These are phyloP conservation scores for Mitragyna speciosa DNA, from an alignment of 257 asterid genomes.

Conservation along the genomic window DNA sequence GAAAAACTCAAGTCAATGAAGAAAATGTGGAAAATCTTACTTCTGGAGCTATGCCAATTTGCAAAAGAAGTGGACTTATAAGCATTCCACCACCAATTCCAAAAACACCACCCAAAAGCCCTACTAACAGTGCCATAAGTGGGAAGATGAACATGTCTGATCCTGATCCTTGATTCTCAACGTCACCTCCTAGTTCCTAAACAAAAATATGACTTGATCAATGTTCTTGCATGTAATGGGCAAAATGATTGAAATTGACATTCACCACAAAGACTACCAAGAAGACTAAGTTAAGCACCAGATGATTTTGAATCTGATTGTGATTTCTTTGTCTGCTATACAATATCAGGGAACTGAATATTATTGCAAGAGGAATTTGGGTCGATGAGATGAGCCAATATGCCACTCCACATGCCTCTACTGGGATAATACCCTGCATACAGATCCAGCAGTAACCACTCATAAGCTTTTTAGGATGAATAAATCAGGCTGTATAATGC, in stretches of 20 bases:
- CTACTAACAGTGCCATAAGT: constrained; percentile 62
- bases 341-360: constrained; percentile 53
- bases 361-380: constrained; percentile 65
- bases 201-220: background rate
- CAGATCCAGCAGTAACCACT: background rate
- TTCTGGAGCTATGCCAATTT: constrained; percentile 62
- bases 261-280: no score
- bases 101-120: constrained; percentile 73
- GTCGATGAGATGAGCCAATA: constrained; percentile 65
- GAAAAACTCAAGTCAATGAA: no score
- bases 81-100: constrained; percentile 94
- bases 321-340: constrained; percentile 21
- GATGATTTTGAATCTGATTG: constrained; percentile 17
- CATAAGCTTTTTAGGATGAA: background rate
- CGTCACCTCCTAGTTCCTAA: constrained; percentile 38
- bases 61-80: constrained; percentile 70
- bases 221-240: no score
- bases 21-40: constrained; percentile 31
- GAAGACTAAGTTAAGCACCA: constrained; percentile 29
- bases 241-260: no score
- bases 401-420: constrained; percentile 62
- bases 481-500: no score
- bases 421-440: constrained; percentile 50
- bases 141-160: constrained; percentile 45
- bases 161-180: constrained; percentile 5